phyloP scores from a whole-genome alignment of 805 yeast genomes.

The Ogataea polymorpha region DNA sequence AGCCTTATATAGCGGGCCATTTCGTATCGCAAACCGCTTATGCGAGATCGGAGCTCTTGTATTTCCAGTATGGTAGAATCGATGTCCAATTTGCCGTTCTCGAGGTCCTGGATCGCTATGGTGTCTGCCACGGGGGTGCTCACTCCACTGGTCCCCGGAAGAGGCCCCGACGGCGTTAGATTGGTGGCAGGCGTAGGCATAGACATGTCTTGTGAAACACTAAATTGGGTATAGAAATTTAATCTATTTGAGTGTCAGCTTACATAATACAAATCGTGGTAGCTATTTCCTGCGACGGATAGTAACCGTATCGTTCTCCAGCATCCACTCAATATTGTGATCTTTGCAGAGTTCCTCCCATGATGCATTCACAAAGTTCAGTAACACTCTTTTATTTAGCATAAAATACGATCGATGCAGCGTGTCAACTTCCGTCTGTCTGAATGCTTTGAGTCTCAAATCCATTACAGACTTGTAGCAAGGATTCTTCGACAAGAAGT shows the following conservation, averaged over 20 bases:
- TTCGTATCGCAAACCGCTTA: conserved; percentile 36
- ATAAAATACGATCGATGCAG: conserved; percentile 41
- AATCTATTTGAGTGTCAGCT: too few relatives aligned
- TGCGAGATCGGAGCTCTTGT: conserved; percentile 30
- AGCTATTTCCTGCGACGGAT: conserved; percentile 12
- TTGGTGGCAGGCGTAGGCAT: conserved; percentile 20
- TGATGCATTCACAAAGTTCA: conserved; percentile 31
- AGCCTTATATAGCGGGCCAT: conserved; percentile 37
- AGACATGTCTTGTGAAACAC: conserved; percentile 7
- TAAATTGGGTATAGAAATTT: too few relatives aligned
- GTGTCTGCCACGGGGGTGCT: conserved; percentile 16
- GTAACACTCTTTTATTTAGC: conserved; percentile 28
- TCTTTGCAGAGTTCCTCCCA: conserved; percentile 23
- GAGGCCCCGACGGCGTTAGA: conserved; percentile 15
- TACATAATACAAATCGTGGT: too few relatives aligned
- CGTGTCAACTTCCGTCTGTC: conserved; percentile 32
- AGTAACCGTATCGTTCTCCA: conserved; percentile 29
- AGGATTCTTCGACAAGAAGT: conserved; percentile 2
- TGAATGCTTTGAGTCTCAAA: conserved; percentile 38
- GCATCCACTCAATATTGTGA: conserved; percentile 34
- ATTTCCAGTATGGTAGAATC: conserved; percentile 36
- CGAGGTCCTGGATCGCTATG: conserved; percentile 39
- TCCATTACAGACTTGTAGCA: conserved; percentile 36
- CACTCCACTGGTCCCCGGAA: conserved; percentile 2
- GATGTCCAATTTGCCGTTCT: conserved; percentile 36